phyloP scores from a whole-genome alignment of 2,329 filamentous ascomycete species.

The Penicillium sp. region DNA sequence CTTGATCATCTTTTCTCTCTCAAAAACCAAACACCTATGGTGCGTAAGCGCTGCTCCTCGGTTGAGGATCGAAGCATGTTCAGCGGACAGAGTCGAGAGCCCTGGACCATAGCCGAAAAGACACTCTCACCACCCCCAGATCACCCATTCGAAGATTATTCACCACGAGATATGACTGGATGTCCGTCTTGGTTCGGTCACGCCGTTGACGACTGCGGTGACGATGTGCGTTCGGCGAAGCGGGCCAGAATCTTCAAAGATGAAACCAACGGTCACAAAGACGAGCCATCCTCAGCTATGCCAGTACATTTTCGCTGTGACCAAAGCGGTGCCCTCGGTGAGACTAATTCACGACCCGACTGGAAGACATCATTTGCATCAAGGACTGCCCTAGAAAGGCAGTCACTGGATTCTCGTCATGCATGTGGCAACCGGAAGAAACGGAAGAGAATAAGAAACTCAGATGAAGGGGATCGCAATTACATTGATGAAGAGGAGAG shows the following conservation, averaged over 20 bases:
- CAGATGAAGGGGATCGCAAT: not conserved
- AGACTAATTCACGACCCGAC: too few species aligned
- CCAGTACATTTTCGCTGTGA: too few species aligned
- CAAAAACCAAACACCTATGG: not conserved
- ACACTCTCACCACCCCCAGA: not conserved
- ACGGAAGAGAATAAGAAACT: not conserved
- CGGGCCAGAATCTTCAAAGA: not conserved
- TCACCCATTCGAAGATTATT: not conserved
- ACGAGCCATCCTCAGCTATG: too few species aligned
- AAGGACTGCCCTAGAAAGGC: not conserved
- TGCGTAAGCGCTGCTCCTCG: not conserved
- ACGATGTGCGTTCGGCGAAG: not conserved
- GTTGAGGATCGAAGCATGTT: not conserved
- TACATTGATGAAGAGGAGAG: constrained; percentile 10
- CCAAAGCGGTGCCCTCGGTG: too few species aligned
- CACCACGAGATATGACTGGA: not conserved
- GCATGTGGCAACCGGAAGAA: not conserved
- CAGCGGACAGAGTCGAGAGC: not conserved
- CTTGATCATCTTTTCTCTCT: not conserved
- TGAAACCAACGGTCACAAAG: too few species aligned
- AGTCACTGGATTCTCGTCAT: not conserved
- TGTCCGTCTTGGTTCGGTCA: not conserved
- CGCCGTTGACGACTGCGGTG: not conserved
- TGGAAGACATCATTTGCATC: not conserved
- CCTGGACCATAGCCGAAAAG: not conserved